Percentiles rank a stretch among this genome's conserved stretches.
Evolutionary conservation across 2,329 filamentous ascomycete genomes (phyloP).

Genomic region (Colletotrichum eremochloae): DNA sequence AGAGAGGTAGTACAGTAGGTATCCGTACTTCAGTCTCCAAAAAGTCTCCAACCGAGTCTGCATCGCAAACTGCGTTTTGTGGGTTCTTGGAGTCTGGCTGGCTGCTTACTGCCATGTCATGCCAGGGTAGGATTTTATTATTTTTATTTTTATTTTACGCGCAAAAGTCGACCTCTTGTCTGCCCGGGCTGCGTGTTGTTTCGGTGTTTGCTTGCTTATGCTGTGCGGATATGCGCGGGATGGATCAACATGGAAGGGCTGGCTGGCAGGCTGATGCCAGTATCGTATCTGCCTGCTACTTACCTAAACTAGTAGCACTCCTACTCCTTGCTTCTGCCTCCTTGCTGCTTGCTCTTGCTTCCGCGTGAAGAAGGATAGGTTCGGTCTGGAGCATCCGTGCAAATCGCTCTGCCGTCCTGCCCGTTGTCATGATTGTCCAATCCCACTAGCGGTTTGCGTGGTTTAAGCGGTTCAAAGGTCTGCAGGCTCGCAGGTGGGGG

Average conservation of each 20-base stretch:
- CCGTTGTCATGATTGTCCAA: neutral
- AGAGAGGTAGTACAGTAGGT: no score
- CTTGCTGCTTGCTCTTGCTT: constrained; percentile 5
- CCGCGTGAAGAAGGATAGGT: constrained; percentile 16
- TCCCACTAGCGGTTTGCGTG: constrained; percentile 5
- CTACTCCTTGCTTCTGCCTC: neutral
- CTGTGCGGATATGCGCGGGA: neutral
- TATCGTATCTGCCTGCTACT: neutral
- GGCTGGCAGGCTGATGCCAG: neutral
- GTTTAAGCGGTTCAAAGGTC: neutral
- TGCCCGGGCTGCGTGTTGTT: neutral
- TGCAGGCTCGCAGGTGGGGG: constrained; percentile 1
- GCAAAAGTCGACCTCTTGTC: neutral
- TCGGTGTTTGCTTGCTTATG: constrained; percentile 16
- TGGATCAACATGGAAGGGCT: neutral
- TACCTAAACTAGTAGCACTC: neutral
- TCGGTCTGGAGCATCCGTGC: constrained; percentile 5
- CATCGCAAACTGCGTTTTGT: constrained; percentile 26
- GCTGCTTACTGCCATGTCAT: neutral
- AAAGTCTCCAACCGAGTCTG: neutral
- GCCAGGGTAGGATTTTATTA: no score
- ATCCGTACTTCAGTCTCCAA: neutral
- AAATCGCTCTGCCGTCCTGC: neutral
- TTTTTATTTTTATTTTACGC: no score
- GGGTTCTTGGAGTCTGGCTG: neutral